These are phyloP conservation scores for Rhizomucor pusillus DNA, from an alignment of 371 early-diverging fungal species.

Conservation along the genomic window DNA sequence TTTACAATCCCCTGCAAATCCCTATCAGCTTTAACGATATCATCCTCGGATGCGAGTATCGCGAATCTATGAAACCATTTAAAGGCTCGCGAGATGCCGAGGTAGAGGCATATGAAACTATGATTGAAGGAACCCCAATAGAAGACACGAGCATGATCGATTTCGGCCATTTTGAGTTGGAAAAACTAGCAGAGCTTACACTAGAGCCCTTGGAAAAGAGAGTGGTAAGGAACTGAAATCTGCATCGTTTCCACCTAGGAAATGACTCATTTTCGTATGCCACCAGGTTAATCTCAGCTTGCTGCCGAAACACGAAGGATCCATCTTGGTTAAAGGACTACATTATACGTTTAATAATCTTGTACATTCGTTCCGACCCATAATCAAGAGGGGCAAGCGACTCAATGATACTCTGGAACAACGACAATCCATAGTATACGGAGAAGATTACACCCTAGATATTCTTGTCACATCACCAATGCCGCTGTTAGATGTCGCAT, in stretches of 20 bases:
- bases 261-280: no score
- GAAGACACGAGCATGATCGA: constrained; percentile 23
- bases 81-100: constrained; percentile 13
- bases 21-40: constrained; percentile 59
- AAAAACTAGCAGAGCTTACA: constrained; percentile 44
- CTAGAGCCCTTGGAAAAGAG: constrained; percentile 55
- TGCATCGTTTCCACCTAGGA: no score
- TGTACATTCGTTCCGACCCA: constrained; percentile 67
- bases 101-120: constrained; percentile 24
- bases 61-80: constrained; percentile 33
- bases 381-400: constrained; percentile 71
- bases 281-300: constrained; percentile 75
- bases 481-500: constrained; percentile 79
- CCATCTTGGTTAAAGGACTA: constrained; percentile 70
- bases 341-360: constrained; percentile 75
- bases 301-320: constrained; percentile 73
- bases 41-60: constrained; percentile 58
- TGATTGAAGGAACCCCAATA: constrained; percentile 28
- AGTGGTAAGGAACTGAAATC: constrained; percentile 43
- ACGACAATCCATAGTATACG: constrained; percentile 53
- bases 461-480: constrained; percentile 79
- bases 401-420: constrained; percentile 74
- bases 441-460: constrained; percentile 68
- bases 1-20: constrained; percentile 66
- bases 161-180: constrained; percentile 50